These are phyloP conservation scores for Scedosporium apiospermum DNA, from an alignment of 2,329 filamentous ascomycete species.

Conservation along the genomic window DNA sequence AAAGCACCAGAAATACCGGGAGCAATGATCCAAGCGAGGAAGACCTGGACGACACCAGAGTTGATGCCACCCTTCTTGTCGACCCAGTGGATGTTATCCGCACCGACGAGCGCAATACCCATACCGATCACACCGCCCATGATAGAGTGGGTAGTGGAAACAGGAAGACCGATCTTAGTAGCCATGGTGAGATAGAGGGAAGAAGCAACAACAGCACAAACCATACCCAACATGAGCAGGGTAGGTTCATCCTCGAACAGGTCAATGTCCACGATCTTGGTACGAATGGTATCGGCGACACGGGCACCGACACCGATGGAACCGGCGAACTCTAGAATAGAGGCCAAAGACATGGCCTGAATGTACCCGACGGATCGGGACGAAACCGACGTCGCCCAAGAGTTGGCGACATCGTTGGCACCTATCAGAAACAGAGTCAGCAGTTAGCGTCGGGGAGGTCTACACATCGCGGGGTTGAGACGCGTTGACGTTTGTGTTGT, in stretches of 20 bases:
- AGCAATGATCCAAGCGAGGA: slow-evolving; percentile 26
- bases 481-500: not conserved
- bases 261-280: slow-evolving; percentile 42
- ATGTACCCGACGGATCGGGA: slow-evolving; percentile 55
- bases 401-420: slow-evolving; percentile 63
- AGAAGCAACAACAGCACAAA: slow-evolving; percentile 43
- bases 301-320: slow-evolving; percentile 50
- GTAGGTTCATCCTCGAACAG: slow-evolving; percentile 37
- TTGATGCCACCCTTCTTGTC: slow-evolving; percentile 24
- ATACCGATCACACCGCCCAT: slow-evolving; percentile 51
- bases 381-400: slow-evolving; percentile 63
- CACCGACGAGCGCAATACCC: slow-evolving; percentile 45
- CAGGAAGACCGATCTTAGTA: slow-evolving; percentile 44
- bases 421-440: slow-evolving; percentile 13
- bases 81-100: slow-evolving; percentile 43
- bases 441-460: not conserved
- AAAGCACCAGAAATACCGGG: slow-evolving; percentile 23
- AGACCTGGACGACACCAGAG: slow-evolving; percentile 25
- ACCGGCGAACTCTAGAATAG: slow-evolving; percentile 52
- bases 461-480: not conserved
- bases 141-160: slow-evolving; percentile 54
- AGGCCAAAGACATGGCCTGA: slow-evolving; percentile 49
- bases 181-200: slow-evolving; percentile 46
- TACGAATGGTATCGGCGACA: slow-evolving; percentile 52
- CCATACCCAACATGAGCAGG: slow-evolving; percentile 49